A percentile compares a stretch with the other conserved stretches of the same genome.
These are phyloP conservation scores for Globisporangium irregulare DNA, from an alignment of 352 stramenopile species.

Conservation along the genomic window DNA sequence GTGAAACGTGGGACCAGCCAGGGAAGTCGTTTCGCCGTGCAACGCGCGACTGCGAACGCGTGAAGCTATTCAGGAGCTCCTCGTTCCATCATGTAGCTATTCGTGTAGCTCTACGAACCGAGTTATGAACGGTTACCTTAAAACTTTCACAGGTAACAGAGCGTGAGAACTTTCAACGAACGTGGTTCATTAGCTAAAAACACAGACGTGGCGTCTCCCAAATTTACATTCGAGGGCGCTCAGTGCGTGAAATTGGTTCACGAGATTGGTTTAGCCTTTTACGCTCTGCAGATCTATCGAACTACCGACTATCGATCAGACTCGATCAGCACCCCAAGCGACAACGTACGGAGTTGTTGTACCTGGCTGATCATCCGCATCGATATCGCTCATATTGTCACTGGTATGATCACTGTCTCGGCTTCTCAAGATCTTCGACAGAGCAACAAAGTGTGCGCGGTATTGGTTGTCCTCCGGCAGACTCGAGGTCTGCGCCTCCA, in stretches of 20 bases:
- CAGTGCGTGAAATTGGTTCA: background rate
- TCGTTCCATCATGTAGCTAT: background rate
- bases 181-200: background rate
- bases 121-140: background rate
- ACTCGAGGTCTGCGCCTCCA: background rate
- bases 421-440: background rate
- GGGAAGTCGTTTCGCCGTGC: conserved; percentile 1
- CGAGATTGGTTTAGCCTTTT: background rate
- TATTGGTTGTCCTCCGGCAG: background rate
- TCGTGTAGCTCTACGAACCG: background rate
- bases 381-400: background rate
- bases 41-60: background rate
- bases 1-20: background rate
- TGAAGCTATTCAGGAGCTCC: background rate
- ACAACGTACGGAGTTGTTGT: background rate
- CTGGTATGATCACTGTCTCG: background rate
- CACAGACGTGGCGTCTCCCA: too few species aligned
- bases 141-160: background rate
- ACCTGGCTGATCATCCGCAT: background rate
- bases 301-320: background rate
- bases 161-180: background rate
- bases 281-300: background rate
- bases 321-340: background rate
- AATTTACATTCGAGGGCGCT: background rate
- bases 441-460: conserved; percentile 1